Percentiles rank a stretch among this genome's conserved stretches.
phyloP scores from a whole-genome alignment of 495 filamentous ascomycete species.

The Penicillium lividum region DNA sequence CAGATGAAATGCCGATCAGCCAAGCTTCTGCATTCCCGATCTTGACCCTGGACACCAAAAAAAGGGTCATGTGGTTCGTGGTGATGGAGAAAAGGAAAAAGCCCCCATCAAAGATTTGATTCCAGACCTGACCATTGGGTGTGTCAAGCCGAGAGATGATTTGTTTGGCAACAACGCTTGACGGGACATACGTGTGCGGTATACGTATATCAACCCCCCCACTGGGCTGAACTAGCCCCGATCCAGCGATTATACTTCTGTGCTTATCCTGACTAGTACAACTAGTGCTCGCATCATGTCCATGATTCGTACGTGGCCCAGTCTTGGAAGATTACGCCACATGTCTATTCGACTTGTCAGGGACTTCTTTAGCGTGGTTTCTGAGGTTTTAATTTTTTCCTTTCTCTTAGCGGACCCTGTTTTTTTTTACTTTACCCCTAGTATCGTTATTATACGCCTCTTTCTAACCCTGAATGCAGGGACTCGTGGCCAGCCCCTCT shows the following conservation, averaged over 20 bases:
- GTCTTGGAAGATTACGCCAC: conserved; percentile 24
- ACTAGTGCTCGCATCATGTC: conserved; percentile 11
- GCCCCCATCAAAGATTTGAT: conserved; percentile 1
- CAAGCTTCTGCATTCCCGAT: conserved; percentile 23
- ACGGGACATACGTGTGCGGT: conserved; percentile 32
- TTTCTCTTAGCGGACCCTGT: conserved; percentile 10
- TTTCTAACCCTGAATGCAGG: conserved; percentile 18
- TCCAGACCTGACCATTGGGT: conserved; percentile 11
- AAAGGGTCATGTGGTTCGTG: conserved; percentile 3
- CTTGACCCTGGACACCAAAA: conserved; percentile 12
- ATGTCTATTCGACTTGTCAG: conserved; percentile 22
- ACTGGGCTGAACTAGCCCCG: conserved; percentile 14
- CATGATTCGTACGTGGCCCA: conserved; percentile 24
- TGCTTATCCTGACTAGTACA: conserved; percentile 14
- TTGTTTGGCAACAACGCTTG: conserved; percentile 10
- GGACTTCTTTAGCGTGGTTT: conserved; percentile 13
- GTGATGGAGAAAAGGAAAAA: background rate
- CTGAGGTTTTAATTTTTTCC: background rate
- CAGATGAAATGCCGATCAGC: conserved; percentile 19
- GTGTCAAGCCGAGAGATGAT: conserved; percentile 26
- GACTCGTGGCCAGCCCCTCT: conserved; percentile 28
- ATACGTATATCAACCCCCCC: conserved; percentile 27
- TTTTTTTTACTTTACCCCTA: conserved; percentile 7
- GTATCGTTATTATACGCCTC: background rate
- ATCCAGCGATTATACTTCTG: conserved; percentile 19